phyloP scores from a whole-genome alignment of 2,329 filamentous ascomycete genomes.

The Hymenoscyphus scutula region DNA sequence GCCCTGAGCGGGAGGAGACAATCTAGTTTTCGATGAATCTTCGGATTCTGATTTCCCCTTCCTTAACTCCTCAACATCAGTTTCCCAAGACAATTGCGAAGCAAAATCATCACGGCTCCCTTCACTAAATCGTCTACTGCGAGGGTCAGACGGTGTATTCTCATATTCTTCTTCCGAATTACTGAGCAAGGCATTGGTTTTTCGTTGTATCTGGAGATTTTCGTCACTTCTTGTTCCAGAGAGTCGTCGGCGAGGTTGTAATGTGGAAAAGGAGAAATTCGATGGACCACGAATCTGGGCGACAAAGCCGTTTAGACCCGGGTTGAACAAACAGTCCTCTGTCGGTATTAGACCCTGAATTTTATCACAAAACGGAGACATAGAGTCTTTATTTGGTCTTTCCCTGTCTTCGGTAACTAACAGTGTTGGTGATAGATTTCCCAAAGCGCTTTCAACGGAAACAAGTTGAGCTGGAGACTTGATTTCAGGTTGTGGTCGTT shows the following conservation, averaged over 20 bases:
- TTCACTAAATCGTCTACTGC: not conserved
- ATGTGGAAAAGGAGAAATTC: not conserved
- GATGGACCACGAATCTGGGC: not conserved
- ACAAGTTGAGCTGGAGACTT: not conserved
- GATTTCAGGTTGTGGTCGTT: not conserved
- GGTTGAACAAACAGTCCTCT: not conserved
- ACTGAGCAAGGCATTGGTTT: conserved; percentile 8
- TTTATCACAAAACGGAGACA: not conserved
- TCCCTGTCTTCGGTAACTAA: not conserved
- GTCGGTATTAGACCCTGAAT: not conserved
- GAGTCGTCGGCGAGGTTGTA: not conserved
- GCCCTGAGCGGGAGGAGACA: not conserved
- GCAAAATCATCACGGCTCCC: not conserved
- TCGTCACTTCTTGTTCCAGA: conserved; percentile 13
- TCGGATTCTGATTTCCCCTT: not conserved
- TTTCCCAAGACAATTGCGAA: not conserved
- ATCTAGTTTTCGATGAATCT: not conserved
- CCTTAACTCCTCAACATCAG: not conserved
- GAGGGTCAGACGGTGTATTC: not conserved
- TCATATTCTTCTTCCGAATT: not conserved
- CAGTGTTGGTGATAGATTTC: not conserved
- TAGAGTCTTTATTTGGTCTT: not conserved
- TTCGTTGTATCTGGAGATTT: conserved; percentile 14
- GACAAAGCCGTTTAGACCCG: not conserved
- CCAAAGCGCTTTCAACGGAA: not conserved